Evolutionary conservation across 2,329 filamentous ascomycete species (phyloP).

Genomic region (Fusarium chaquense): DNA sequence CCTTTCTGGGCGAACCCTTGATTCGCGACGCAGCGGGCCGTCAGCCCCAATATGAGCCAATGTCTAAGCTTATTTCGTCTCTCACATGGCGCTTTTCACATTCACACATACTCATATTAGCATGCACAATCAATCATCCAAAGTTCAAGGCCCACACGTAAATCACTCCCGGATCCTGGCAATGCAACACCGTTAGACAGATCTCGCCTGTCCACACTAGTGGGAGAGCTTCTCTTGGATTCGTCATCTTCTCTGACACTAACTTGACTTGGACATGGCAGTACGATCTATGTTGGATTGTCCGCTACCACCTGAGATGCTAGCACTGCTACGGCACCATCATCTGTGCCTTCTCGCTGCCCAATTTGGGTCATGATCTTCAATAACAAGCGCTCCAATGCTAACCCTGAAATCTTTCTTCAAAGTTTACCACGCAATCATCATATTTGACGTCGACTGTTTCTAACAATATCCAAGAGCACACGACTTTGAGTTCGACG

Average conservation of each 20-base stretch:
- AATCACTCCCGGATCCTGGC: slow-evolving; percentile 16
- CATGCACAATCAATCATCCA: slow-evolving; percentile 5
- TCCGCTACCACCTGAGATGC: slow-evolving; percentile 19
- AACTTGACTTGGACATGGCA: slow-evolving; percentile 3
- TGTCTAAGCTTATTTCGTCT: background rate
- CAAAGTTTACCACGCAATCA: slow-evolving; percentile 18
- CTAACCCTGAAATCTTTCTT: background rate
- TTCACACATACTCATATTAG: background rate
- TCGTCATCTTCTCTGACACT: background rate
- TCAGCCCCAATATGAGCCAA: slow-evolving; percentile 16
- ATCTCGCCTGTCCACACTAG: slow-evolving; percentile 26
- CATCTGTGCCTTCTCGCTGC: background rate
- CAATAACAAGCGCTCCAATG: slow-evolving; percentile 38
- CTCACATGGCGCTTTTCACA: background rate
- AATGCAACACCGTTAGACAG: slow-evolving; percentile 38
- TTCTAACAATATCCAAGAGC: background rate
- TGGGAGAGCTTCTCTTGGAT: slow-evolving; percentile 12
- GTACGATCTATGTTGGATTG: slow-evolving; percentile 14
- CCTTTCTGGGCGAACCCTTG: slow-evolving; percentile 17
- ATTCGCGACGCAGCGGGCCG: slow-evolving; percentile 36
- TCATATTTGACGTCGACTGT: background rate
- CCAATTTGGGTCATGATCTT: slow-evolving; percentile 10
- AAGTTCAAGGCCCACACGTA: slow-evolving; percentile 5
- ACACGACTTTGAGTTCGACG: background rate
- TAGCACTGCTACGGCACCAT: slow-evolving; percentile 3